Evolutionary conservation across 768 basidiomycete species (phyloP).

Genomic region (Aureoboletus auriporus): DNA sequence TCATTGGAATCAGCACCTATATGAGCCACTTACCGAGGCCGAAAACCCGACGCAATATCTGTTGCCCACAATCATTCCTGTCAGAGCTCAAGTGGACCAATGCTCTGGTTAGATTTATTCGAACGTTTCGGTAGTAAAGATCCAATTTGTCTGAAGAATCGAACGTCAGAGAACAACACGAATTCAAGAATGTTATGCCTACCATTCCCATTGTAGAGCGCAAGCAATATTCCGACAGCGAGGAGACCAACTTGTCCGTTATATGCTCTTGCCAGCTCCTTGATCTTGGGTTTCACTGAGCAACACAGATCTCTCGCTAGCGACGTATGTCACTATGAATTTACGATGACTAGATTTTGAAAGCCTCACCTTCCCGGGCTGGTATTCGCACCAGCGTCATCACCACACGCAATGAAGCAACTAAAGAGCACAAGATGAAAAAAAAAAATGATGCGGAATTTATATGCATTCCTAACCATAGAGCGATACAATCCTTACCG

Average conservation of each 20-base stretch:
- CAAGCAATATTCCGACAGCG: conserved; percentile 13
- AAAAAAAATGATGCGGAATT: not conserved
- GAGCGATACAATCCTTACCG: not conserved
- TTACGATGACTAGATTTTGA: too few relatives aligned
- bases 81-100: conserved; percentile 3
- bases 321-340: too few relatives aligned
- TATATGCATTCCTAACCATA: not conserved
- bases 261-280: not conserved
- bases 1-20: too few relatives aligned
- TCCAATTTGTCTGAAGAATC: too few relatives aligned
- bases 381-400: conserved; percentile 5
- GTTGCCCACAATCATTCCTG: not conserved
- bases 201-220: not conserved
- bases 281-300: too few relatives aligned
- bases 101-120: conserved; percentile 10
- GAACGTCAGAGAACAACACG: too few relatives aligned
- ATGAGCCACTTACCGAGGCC: conserved; percentile 6
- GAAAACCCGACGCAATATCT: conserved; percentile 8
- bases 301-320: too few relatives aligned
- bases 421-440: too few relatives aligned
- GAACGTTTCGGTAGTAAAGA: conserved; percentile 1
- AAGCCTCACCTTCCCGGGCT: not conserved
- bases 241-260: conserved; percentile 9
- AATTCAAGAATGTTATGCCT: too few relatives aligned
- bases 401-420: too few relatives aligned